These are phyloP conservation scores for Ilyonectria sp. DNA, from an alignment of 2,329 filamentous ascomycete species.

Conservation along the genomic window DNA sequence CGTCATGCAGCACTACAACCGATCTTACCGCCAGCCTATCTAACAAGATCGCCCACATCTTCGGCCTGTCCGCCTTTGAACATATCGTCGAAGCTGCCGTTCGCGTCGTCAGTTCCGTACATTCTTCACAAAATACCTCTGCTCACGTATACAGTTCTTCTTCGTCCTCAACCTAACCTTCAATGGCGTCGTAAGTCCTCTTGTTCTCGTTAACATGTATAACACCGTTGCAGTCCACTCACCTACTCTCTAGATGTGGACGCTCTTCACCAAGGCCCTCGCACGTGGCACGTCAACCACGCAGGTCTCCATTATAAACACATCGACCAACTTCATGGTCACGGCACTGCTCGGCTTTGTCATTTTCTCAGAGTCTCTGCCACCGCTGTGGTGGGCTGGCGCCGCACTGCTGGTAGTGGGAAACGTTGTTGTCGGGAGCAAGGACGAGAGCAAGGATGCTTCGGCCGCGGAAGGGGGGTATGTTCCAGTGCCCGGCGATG, in stretches of 20 bases:
- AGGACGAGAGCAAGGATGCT: slow-evolving; percentile 67
- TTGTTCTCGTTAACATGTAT: background rate
- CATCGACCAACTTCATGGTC: slow-evolving; percentile 84
- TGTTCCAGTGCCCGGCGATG: slow-evolving; percentile 48
- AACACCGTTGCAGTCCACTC: slow-evolving; percentile 2
- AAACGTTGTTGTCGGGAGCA: slow-evolving; percentile 82
- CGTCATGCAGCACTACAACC: slow-evolving; percentile 66
- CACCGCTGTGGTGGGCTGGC: slow-evolving; percentile 83
- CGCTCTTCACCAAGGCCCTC: slow-evolving; percentile 85
- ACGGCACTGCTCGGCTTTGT: slow-evolving; percentile 80
- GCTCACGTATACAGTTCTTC: slow-evolving; percentile 69
- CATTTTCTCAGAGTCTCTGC: slow-evolving; percentile 81
- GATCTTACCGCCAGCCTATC: slow-evolving; percentile 67
- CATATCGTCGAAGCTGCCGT: slow-evolving; percentile 63
- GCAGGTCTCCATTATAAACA: slow-evolving; percentile 87
- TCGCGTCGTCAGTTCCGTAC: slow-evolving; percentile 60
- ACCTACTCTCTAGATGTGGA: slow-evolving; percentile 76
- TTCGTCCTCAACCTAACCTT: slow-evolving; percentile 82
- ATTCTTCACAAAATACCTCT: background rate
- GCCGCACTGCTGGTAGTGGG: slow-evolving; percentile 81
- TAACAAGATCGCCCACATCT: slow-evolving; percentile 57
- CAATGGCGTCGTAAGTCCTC: slow-evolving; percentile 74
- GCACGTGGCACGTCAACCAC: slow-evolving; percentile 81
- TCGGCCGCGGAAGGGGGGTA: slow-evolving; percentile 48
- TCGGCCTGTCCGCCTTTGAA: slow-evolving; percentile 61